These are phyloP conservation scores for Dimargaris cristalligena DNA, from an alignment of 192 early-diverging fungal genomes.

Conservation along the genomic window DNA sequence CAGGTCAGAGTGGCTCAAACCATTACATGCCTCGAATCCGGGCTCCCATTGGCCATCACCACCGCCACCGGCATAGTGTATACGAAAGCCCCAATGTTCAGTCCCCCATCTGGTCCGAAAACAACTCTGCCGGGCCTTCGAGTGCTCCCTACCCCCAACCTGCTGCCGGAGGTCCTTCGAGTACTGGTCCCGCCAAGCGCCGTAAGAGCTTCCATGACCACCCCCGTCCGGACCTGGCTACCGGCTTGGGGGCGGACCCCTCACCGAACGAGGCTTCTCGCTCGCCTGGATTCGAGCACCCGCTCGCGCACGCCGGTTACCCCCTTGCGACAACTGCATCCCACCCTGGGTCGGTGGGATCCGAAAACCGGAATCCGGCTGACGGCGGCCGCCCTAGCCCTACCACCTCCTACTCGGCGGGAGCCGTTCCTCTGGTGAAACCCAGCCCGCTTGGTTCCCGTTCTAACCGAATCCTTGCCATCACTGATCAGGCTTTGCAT, in stretches of 20 bases:
- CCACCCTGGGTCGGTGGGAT: no score
- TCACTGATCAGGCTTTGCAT: background rate
- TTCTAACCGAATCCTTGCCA: background rate
- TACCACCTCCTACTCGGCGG: background rate
- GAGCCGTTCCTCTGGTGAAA: background rate
- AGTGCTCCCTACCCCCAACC: no score
- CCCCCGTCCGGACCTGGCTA: background rate
- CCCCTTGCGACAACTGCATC: no score
- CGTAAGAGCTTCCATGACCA: conserved; percentile 11
- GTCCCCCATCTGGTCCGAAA: no score
- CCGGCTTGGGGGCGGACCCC: no score
- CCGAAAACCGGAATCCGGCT: no score
- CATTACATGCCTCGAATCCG: conserved; percentile 1
- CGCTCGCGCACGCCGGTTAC: no score
- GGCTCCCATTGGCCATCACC: conserved; percentile 9
- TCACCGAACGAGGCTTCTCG: background rate
- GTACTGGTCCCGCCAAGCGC: conserved; percentile 1
- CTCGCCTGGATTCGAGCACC: background rate
- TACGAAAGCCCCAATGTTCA: background rate
- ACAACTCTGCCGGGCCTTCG: no score
- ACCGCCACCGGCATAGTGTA: conserved; percentile 9
- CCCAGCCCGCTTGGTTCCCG: background rate
- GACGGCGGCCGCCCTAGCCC: no score
- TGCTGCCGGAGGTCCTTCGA: background rate
- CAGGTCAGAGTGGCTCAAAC: no score